Conservation (phyloP, 179 eudicot species). For the Beta corolliflora region DNA sequence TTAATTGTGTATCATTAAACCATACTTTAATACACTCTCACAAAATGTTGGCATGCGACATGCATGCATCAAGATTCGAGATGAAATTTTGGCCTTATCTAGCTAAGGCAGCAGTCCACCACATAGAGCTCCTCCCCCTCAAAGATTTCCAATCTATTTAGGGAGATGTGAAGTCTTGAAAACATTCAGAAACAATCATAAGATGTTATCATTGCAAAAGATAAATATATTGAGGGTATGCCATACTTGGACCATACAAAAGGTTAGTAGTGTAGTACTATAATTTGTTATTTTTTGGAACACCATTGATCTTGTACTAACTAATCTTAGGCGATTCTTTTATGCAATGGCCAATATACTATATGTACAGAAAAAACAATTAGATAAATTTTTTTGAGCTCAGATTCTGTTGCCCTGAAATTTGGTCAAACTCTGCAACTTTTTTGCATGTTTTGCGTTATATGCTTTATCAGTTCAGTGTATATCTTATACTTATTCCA, state of each 20-base stretch:
- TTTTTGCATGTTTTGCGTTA: no score
- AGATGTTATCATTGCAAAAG: conserved; percentile 6
- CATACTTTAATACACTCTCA: not conserved
- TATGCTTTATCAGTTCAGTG: no score
- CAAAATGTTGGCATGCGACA: not conserved
- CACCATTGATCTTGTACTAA: no score
- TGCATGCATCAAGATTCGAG: not conserved
- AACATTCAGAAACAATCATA: conserved; percentile 22
- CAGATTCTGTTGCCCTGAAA: no score
- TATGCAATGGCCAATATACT: no score
- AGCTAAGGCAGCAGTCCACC: not conserved
- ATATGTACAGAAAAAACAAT: no score
- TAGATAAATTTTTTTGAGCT: no score
- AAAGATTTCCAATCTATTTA: conserved; percentile 26
- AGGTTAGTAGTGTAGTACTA: no score
- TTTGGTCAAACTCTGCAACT: no score
- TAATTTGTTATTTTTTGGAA: no score
- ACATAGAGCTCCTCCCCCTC: not conserved
- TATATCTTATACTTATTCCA: no score
- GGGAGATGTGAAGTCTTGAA: conserved; percentile 25
- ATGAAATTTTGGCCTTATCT: conserved; percentile 1
- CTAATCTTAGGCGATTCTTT: no score
- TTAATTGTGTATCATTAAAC: not conserved
- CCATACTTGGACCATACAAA: conserved; percentile 16
- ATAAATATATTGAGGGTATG: not conserved